These are phyloP conservation scores for Candida anglica DNA, from an alignment of 805 yeast species.

Conservation along the genomic window DNA sequence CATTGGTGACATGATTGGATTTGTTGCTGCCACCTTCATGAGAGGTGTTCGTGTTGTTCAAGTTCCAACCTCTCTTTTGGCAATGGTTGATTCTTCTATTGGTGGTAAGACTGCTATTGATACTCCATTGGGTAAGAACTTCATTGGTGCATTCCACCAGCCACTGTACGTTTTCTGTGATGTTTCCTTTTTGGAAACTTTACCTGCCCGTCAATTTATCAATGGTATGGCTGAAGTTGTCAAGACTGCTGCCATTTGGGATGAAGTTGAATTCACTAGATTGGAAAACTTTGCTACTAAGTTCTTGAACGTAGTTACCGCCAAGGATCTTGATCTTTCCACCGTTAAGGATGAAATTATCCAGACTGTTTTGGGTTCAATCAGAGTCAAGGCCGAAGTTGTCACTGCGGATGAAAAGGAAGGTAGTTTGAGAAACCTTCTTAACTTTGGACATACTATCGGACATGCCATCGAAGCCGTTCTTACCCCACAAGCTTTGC, in stretches of 20 bases:
- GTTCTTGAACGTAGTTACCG: conserved; percentile 67
- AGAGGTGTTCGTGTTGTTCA: conserved; percentile 94
- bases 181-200: conserved; percentile 76
- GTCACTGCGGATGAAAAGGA: conserved; percentile 94
- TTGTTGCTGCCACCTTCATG: conserved; percentile 99
- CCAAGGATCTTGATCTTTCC: conserved; percentile 46
- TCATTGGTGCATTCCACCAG: conserved; percentile 97
- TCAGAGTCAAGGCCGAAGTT: conserved; percentile 87
- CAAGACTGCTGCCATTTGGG: conserved; percentile 98
- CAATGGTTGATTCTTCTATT: conserved; percentile 98
- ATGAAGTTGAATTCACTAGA: conserved; percentile 80
- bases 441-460: conserved; percentile 94
- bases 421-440: conserved; percentile 84
- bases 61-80: conserved; percentile 86
- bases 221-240: conserved; percentile 98
- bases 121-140: conserved; percentile 92
- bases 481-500: conserved; percentile 90
- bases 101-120: conserved; percentile 99
- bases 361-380: conserved; percentile 79
- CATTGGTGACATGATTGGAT: conserved; percentile 98
- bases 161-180: conserved; percentile 87
- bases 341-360: conserved; percentile 70
- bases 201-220: conserved; percentile 90
- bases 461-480: conserved; percentile 99
- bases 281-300: conserved; percentile 70